Evolutionary conservation across 257 asterid genomes (phyloP).

Genomic region (Thymus quinquecostatus): DNA sequence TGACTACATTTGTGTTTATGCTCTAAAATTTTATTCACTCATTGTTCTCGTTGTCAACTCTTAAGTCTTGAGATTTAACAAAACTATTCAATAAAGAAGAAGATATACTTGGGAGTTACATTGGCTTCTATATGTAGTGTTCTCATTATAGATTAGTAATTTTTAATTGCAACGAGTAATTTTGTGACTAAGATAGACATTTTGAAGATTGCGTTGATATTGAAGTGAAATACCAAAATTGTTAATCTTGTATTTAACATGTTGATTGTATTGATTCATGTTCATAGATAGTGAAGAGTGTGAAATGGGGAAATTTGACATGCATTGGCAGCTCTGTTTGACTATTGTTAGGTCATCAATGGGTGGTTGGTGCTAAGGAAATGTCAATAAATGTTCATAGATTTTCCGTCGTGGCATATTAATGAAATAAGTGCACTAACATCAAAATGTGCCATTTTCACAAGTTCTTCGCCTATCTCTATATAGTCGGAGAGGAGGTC

Average conservation of each 20-base stretch:
- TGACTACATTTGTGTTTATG: constrained; percentile 2
- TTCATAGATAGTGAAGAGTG: constrained; percentile 9
- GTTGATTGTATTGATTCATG: constrained; percentile 1
- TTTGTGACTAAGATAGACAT: background rate
- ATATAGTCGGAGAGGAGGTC: background rate
- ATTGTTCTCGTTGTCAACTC: background rate
- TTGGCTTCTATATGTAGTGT: constrained; percentile 16
- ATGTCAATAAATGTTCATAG: constrained; percentile 1
- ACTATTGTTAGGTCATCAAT: constrained; percentile 7
- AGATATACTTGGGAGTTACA: constrained; percentile 2
- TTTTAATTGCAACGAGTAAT: background rate
- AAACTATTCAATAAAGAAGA: background rate
- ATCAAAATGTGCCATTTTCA: background rate
- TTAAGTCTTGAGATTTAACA: background rate
- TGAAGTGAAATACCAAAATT: no score
- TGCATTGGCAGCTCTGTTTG: background rate
- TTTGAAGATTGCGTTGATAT: no score
- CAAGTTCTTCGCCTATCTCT: background rate
- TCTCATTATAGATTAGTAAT: background rate
- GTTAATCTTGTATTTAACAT: background rate
- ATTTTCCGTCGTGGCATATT: background rate
- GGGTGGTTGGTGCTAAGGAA: background rate
- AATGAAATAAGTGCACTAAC: background rate
- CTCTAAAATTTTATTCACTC: background rate
- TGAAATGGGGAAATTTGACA: constrained; percentile 14